phyloP scores from a whole-genome alignment of 2,329 filamentous ascomycete genomes.

The Fusarium circinatum region DNA sequence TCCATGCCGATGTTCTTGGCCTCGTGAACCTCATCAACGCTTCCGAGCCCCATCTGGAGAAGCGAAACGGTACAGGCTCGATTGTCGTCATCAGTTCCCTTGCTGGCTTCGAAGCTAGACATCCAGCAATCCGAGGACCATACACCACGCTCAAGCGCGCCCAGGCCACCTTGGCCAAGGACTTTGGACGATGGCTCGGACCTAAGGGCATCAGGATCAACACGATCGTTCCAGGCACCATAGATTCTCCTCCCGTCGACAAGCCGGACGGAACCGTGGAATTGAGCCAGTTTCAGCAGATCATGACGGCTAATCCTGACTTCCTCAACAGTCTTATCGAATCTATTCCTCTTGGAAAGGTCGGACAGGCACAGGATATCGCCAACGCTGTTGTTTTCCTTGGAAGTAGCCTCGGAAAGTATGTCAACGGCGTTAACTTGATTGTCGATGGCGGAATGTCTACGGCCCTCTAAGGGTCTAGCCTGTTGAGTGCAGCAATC shows the following conservation, averaged over 20 bases:
- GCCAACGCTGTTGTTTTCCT: slow-evolving; percentile 42
- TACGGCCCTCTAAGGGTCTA: neutral
- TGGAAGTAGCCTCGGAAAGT: slow-evolving; percentile 35
- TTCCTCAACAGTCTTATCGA: slow-evolving; percentile 11
- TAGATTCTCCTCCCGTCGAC: slow-evolving; percentile 26
- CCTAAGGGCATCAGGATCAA: slow-evolving; percentile 41
- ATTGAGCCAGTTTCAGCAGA: slow-evolving; percentile 27
- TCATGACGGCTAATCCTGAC: slow-evolving; percentile 6
- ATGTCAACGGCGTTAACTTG: slow-evolving; percentile 33
- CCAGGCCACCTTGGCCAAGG: slow-evolving; percentile 40
- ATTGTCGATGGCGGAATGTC: slow-evolving; percentile 39
- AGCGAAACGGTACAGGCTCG: slow-evolving; percentile 31
- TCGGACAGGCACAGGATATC: slow-evolving; percentile 33
- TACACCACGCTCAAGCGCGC: slow-evolving; percentile 40
- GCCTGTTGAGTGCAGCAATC: too few species aligned
- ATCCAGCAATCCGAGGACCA: slow-evolving; percentile 16
- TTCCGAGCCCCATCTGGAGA: slow-evolving; percentile 28
- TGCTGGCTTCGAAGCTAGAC: slow-evolving; percentile 36
- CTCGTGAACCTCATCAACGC: slow-evolving; percentile 37
- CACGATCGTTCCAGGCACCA: slow-evolving; percentile 31
- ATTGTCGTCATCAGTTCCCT: slow-evolving; percentile 42
- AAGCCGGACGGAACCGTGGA: slow-evolving; percentile 36
- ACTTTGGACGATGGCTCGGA: slow-evolving; percentile 32
- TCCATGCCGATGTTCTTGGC: slow-evolving; percentile 40
- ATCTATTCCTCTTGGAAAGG: slow-evolving; percentile 20